Evolutionary conservation across 2,329 filamentous ascomycete species (phyloP).

Genomic region (Fusarium brachygibbosum): DNA sequence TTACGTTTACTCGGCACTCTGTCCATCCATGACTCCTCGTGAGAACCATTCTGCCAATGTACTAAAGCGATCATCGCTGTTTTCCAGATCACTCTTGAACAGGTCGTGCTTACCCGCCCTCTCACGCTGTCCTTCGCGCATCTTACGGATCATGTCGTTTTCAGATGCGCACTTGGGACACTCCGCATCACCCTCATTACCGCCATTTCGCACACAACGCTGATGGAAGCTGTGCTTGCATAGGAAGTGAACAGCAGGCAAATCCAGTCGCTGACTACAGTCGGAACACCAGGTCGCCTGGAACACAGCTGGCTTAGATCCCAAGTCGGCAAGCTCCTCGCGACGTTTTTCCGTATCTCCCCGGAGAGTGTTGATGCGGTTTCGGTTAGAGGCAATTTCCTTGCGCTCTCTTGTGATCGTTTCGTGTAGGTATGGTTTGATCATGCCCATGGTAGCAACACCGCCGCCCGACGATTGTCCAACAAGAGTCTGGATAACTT

Average conservation of each 20-base stretch:
- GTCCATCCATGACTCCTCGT: constrained; percentile 82
- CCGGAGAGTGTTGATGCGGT: constrained; percentile 85
- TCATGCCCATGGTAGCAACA: constrained; percentile 96
- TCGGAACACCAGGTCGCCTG: constrained; percentile 89
- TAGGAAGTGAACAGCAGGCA: constrained; percentile 94
- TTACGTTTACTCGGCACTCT: constrained; percentile 50
- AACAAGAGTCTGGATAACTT: constrained; percentile 94
- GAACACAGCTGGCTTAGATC: constrained; percentile 86
- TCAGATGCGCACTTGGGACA: constrained; percentile 88
- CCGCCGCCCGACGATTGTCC: constrained; percentile 63
- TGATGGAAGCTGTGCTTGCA: constrained; percentile 99
- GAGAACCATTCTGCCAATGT: constrained; percentile 96
- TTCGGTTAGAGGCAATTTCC: constrained; percentile 84
- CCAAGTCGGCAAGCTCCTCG: constrained; percentile 81
- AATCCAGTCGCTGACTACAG: constrained; percentile 82
- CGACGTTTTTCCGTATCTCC: constrained; percentile 85
- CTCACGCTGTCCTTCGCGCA: constrained; percentile 87
- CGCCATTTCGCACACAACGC: constrained; percentile 75
- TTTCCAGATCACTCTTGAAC: constrained; percentile 83
- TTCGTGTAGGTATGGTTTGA: constrained; percentile 90
- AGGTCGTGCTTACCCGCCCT: constrained; percentile 88
- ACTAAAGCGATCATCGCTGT: constrained; percentile 86
- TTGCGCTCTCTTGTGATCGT: constrained; percentile 90
- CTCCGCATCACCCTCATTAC: constrained; percentile 75
- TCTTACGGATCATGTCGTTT: constrained; percentile 90